These are phyloP conservation scores for Macroventuria anomochaeta DNA, from an alignment of 2,329 filamentous ascomycete species.

Conservation along the genomic window DNA sequence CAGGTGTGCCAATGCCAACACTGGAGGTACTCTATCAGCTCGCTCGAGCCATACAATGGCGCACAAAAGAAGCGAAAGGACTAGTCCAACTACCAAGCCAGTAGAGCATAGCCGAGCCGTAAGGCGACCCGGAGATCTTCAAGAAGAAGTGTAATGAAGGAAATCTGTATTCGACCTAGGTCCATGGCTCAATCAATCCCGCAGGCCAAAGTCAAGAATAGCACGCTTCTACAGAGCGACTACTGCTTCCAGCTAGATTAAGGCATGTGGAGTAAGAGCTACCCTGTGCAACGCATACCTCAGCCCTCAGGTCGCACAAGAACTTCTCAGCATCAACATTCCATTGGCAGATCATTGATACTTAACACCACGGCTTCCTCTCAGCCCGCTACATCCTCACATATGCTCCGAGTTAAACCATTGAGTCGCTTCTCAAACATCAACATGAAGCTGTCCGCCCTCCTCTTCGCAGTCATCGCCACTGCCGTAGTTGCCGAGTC, in stretches of 20 bases:
- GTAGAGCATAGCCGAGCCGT: neutral
- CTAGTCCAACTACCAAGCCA: conserved; percentile 40
- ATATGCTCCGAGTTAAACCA: no score
- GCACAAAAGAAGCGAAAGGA: conserved; percentile 55
- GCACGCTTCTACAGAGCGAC: neutral
- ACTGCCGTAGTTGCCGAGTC: neutral
- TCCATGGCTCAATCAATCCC: neutral
- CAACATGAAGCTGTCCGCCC: neutral
- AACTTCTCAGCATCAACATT: neutral
- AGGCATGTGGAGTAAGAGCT: neutral
- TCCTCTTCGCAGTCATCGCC: conserved; percentile 1
- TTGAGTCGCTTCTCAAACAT: neutral
- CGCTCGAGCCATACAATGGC: conserved; percentile 57
- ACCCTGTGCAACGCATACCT: conserved; percentile 3
- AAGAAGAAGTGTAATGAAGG: neutral
- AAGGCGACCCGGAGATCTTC: neutral
- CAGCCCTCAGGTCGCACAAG: conserved; percentile 9
- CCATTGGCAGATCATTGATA: neutral
- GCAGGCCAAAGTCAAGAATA: neutral
- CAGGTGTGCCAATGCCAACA: conserved; percentile 59
- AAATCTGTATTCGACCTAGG: neutral
- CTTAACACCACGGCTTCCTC: neutral
- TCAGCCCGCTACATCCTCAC: no score
- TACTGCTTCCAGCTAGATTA: neutral
- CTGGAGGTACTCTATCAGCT: conserved; percentile 58